Percentiles rank a stretch among this genome's conserved stretches.
phyloP scores from a whole-genome alignment of 2,329 filamentous ascomycete species.

The Pezicula radicicola region DNA sequence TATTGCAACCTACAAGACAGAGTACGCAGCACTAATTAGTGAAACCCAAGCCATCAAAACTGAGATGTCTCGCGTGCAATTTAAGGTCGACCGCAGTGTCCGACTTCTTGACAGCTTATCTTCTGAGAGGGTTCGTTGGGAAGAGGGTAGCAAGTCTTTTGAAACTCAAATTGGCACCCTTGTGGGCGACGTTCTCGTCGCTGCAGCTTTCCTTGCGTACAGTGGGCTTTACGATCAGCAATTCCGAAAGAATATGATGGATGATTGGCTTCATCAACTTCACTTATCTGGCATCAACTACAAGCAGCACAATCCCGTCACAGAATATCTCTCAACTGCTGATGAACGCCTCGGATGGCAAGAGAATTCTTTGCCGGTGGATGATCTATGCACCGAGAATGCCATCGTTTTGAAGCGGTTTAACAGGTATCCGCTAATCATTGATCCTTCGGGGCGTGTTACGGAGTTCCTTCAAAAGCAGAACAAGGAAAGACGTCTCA shows the following conservation, averaged over 20 bases:
- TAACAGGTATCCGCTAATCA: slow-evolving; percentile 97
- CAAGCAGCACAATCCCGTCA: slow-evolving; percentile 91
- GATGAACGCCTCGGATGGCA: slow-evolving; percentile 96
- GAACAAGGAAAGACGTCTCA: slow-evolving; percentile 88
- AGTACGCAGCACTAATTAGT: slow-evolving; percentile 93
- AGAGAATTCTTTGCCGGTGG: slow-evolving; percentile 86
- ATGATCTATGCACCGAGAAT: slow-evolving; percentile 97
- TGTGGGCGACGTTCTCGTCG: slow-evolving; percentile 91
- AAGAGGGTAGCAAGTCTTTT: slow-evolving; percentile 95
- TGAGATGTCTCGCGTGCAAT: slow-evolving; percentile 94
- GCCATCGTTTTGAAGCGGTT: slow-evolving; percentile 96
- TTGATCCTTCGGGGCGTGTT: slow-evolving; percentile 92
- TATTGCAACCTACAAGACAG: slow-evolving; percentile 91
- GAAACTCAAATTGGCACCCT: slow-evolving; percentile 97
- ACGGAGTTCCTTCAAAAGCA: slow-evolving; percentile 95
- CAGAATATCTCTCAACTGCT: slow-evolving; percentile 93
- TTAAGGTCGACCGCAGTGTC: slow-evolving; percentile 96
- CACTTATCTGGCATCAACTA: slow-evolving; percentile 88
- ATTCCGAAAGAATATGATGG: slow-evolving; percentile 95
- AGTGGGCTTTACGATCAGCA: slow-evolving; percentile 97
- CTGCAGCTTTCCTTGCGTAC: slow-evolving; percentile 96
- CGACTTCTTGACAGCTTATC: slow-evolving; percentile 91
- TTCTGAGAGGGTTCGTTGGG: slow-evolving; percentile 90
- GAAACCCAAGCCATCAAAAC: slow-evolving; percentile 96
- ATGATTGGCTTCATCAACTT: slow-evolving; percentile 95